Evolutionary conservation across 495 filamentous ascomycete species (phyloP).

Genomic region (Aspergillus sparsus): DNA sequence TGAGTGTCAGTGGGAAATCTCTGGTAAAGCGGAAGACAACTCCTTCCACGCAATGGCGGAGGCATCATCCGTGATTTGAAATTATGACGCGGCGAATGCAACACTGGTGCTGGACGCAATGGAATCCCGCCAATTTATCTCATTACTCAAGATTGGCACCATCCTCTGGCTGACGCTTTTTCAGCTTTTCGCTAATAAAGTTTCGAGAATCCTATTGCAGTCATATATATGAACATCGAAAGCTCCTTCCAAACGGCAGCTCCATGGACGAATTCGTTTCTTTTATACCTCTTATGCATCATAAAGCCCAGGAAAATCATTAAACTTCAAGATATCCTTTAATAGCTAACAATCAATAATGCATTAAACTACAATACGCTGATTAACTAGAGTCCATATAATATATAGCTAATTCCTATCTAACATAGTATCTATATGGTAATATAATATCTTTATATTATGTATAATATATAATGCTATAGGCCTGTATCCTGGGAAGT

Average conservation of each 20-base stretch:
- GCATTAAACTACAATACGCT: background rate
- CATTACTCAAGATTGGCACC: background rate
- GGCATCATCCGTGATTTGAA: background rate
- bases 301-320: constrained; percentile 13
- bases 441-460: constrained; percentile 2
- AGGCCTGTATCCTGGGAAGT: background rate
- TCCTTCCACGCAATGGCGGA: background rate
- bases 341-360: background rate
- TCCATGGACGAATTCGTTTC: background rate
- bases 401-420: constrained; percentile 2
- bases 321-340: constrained; percentile 9
- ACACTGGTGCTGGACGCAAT: background rate
- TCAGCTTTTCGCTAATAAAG: background rate
- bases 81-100: background rate
- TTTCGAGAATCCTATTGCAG: background rate
- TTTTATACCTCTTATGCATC: background rate
- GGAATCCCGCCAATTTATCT: background rate
- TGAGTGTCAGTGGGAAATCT: no score
- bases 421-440: background rate
- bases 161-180: background rate
- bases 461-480: constrained; percentile 11
- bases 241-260: background rate
- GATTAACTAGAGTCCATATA: constrained; percentile 8
- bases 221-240: background rate
- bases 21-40: background rate